Conservation (phyloP, 345 rosid genomes). For the Boechera divaricarpa region DNA sequence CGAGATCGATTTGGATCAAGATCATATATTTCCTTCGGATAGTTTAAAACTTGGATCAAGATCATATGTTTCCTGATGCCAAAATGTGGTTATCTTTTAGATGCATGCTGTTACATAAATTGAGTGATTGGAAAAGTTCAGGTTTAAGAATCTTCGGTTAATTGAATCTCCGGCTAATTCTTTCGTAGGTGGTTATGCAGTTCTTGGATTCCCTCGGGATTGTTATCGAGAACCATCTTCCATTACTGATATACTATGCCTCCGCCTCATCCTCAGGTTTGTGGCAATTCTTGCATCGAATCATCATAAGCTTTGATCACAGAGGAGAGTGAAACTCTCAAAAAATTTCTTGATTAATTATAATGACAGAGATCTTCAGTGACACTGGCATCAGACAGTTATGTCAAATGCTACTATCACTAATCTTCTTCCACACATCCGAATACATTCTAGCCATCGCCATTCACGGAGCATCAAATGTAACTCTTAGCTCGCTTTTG, state of each 20-base stretch:
- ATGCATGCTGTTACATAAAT: neutral
- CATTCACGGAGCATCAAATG: conserved; percentile 58
- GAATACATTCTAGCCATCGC: conserved; percentile 58
- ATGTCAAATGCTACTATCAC: conserved; percentile 53
- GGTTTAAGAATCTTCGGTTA: conserved; percentile 4
- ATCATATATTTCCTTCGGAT: neutral
- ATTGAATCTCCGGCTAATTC: neutral
- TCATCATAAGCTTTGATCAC: neutral
- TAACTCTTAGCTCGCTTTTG: conserved; percentile 57
- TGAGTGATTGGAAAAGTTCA: neutral
- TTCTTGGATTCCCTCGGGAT: conserved; percentile 13
- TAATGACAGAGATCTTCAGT: conserved; percentile 57
- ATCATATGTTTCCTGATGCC: conserved; percentile 1
- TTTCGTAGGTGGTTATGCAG: conserved; percentile 20
- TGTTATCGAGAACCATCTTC: neutral
- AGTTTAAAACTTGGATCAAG: conserved; percentile 5
- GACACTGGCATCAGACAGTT: conserved; percentile 57
- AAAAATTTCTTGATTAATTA: neutral
- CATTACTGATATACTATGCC: conserved; percentile 26
- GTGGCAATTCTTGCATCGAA: neutral
- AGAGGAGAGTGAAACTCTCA: conserved; percentile 5
- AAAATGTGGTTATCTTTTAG: neutral
- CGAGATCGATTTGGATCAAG: conserved; percentile 10
- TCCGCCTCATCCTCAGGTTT: conserved; percentile 49
- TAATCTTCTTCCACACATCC: conserved; percentile 63